Percentiles rank a stretch among this genome's conserved stretches.
These are phyloP conservation scores for Diphasiastrum complanatum DNA, from an alignment of 83 land plant genomes.

Conservation along the genomic window DNA sequence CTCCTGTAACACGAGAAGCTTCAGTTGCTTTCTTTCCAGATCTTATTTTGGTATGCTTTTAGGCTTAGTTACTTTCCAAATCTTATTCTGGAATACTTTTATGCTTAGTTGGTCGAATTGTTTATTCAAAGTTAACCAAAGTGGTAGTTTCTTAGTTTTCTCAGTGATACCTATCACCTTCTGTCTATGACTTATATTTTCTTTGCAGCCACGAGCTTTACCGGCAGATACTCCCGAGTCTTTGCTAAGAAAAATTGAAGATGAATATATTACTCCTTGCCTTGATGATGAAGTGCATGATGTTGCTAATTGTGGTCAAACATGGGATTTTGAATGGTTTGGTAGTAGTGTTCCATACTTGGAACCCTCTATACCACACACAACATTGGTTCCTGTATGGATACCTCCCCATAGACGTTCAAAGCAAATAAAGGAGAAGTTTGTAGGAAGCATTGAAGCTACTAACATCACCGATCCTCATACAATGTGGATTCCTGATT, in stretches of 20 bases:
- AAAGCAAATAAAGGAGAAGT: constrained; percentile 14
- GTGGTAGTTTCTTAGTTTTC: too few species aligned
- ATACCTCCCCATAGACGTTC: constrained; percentile 76
- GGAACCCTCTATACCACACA: constrained; percentile 60
- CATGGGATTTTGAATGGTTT: constrained; percentile 98
- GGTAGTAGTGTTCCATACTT: constrained; percentile 41
- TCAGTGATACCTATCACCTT: too few species aligned
- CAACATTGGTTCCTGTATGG: constrained; percentile 70
- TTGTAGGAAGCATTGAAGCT: not conserved
- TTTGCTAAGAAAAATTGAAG: constrained; percentile 52
- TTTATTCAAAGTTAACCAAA: too few species aligned
- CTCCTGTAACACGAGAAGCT: too few species aligned
- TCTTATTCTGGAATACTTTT: too few species aligned
- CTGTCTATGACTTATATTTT: too few species aligned
- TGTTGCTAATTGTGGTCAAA: constrained; percentile 56
- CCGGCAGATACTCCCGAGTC: constrained; percentile 56
- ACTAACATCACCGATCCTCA: not conserved
- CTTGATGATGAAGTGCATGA: constrained; percentile 60
- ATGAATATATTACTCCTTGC: constrained; percentile 56
- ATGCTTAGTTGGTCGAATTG: too few species aligned
- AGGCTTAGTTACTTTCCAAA: too few species aligned
- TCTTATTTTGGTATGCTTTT: too few species aligned
- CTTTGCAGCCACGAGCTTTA: constrained; percentile 72
- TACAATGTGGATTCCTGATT: constrained; percentile 35
- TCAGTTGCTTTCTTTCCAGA: too few species aligned